phyloP scores from a whole-genome alignment of 768 basidiomycete genomes.

The Hygrophoropsis aurantiaca region DNA sequence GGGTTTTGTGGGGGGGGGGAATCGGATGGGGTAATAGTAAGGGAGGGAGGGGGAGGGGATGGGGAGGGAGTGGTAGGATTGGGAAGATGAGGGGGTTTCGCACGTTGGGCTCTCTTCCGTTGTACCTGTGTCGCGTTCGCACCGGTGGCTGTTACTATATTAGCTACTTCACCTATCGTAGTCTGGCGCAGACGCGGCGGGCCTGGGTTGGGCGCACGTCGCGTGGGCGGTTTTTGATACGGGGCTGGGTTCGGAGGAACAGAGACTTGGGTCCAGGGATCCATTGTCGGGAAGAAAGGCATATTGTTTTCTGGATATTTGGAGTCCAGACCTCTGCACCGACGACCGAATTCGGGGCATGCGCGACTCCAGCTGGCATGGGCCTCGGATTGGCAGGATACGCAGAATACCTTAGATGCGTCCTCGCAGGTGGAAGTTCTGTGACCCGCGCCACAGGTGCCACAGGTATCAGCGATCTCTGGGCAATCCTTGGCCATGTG shows the following conservation, averaged over 20 bases:
- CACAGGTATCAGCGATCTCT: neutral
- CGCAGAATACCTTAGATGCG: neutral
- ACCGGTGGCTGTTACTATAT: too few species aligned
- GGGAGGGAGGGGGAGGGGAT: too few species aligned
- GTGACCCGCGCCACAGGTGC: neutral
- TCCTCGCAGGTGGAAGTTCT: neutral
- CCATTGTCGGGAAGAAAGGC: constrained; percentile 10
- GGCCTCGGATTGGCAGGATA: neutral
- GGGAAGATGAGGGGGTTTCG: too few species aligned
- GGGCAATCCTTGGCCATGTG: constrained; percentile 1
- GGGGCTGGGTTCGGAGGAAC: neutral
- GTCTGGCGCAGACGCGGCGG: too few species aligned
- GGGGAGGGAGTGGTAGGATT: too few species aligned
- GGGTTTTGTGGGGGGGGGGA: too few species aligned
- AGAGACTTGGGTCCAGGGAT: constrained; percentile 9
- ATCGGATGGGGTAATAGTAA: too few species aligned
- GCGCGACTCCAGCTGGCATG: constrained; percentile 8
- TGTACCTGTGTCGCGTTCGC: too few species aligned
- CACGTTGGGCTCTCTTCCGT: too few species aligned
- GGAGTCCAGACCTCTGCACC: neutral
- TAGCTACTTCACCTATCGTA: too few species aligned
- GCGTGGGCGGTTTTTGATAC: neutral
- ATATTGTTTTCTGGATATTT: constrained; percentile 8
- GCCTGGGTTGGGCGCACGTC: neutral
- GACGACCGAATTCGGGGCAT: constrained; percentile 8